These are phyloP conservation scores for Alternaria metachromatica DNA, from an alignment of 2,329 filamentous ascomycete species.

Conservation along the genomic window DNA sequence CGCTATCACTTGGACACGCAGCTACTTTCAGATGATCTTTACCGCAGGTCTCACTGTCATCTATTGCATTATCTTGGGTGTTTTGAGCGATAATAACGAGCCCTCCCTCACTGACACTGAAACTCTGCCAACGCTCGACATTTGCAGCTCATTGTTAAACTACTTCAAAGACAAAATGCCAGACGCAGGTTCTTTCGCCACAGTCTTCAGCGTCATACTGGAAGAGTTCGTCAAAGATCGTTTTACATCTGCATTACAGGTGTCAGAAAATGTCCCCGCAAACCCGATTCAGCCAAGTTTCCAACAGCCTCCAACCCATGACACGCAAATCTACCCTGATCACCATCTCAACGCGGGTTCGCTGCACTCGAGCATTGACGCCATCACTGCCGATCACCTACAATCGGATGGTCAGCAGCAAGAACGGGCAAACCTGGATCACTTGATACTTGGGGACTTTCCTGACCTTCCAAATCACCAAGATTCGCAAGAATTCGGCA, in stretches of 20 bases:
- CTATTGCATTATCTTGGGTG: slow-evolving; percentile 33
- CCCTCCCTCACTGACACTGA: not conserved
- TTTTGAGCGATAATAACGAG: slow-evolving; percentile 21
- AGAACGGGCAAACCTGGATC: not conserved
- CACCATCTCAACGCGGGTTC: not conserved
- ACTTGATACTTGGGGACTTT: not conserved
- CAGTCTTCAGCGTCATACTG: slow-evolving; percentile 35
- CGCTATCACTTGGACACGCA: slow-evolving; percentile 54
- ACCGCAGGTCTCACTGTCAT: slow-evolving; percentile 49
- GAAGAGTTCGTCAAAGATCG: slow-evolving; percentile 24
- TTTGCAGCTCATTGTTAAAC: slow-evolving; percentile 29
- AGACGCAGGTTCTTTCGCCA: slow-evolving; percentile 33
- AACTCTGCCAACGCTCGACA: slow-evolving; percentile 8
- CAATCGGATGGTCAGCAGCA: not conserved
- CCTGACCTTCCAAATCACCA: not conserved
- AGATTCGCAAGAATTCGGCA: not conserved
- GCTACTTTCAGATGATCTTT: slow-evolving; percentile 59
- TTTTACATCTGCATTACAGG: not conserved
- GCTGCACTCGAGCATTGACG: not conserved
- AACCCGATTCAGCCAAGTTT: not conserved
- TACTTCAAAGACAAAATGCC: slow-evolving; percentile 35
- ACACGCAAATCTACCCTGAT: not conserved
- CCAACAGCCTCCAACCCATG: not conserved
- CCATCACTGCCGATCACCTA: not conserved
- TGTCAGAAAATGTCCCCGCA: not conserved